phyloP scores from a whole-genome alignment of 495 filamentous ascomycete genomes.

The Amphirosellinia nigrospora region DNA sequence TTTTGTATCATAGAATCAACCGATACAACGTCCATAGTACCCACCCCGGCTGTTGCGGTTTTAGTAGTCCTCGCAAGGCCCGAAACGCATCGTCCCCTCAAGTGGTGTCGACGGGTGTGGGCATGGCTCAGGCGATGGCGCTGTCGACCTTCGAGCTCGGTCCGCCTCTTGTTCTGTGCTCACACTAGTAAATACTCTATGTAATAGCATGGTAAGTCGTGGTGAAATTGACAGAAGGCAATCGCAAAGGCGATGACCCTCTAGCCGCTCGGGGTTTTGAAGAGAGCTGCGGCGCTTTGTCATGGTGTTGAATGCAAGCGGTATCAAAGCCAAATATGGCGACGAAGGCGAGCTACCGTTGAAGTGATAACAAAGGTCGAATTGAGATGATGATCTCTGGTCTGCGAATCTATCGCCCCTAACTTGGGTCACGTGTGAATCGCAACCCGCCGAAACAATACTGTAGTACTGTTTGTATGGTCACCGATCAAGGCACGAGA shows the following conservation, averaged over 20 bases:
- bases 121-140: conserved; percentile 32
- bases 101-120: conserved; percentile 17
- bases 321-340: conserved; percentile 15
- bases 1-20: background rate
- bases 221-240: background rate
- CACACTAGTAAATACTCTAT: background rate
- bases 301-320: background rate
- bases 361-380: conserved; percentile 5
- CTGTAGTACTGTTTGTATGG: background rate
- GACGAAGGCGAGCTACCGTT: background rate
- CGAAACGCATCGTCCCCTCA: background rate
- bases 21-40: background rate
- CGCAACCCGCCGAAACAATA: background rate
- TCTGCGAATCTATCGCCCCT: background rate
- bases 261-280: background rate
- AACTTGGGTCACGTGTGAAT: background rate
- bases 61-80: background rate
- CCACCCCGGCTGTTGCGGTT: background rate
- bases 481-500: conserved; percentile 25
- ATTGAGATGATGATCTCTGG: background rate
- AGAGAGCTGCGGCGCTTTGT: background rate
- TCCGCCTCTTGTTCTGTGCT: conserved; percentile 11
- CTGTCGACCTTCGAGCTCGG: conserved; percentile 26
- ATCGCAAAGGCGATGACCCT: background rate
- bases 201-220: background rate